A percentile compares a stretch with the other conserved stretches of the same genome.
Conservation (phyloP, 1,284 basidiomycete species). For the Ustilago vetiveriae region DNA sequence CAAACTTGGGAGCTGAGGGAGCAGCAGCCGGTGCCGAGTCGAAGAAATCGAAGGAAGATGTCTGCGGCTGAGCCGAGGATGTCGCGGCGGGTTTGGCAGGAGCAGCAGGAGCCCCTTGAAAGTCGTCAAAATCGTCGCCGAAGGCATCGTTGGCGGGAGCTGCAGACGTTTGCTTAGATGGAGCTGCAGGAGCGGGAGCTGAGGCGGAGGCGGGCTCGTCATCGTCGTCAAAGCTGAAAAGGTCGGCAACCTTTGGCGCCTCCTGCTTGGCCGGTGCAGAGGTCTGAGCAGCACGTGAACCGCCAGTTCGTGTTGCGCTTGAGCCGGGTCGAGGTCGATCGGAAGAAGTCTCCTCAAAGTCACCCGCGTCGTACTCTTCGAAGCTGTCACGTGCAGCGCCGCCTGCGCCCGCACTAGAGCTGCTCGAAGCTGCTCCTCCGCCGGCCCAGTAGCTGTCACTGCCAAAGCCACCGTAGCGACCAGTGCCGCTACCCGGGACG, state of each 20-base stretch:
- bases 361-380: constrained; percentile 97
- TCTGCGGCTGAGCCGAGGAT: constrained; percentile 68
- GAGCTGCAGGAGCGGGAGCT: constrained; percentile 46
- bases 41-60: constrained; percentile 71
- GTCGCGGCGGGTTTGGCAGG: constrained; percentile 73
- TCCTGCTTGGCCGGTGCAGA: constrained; percentile 49
- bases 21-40: constrained; percentile 54
- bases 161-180: constrained; percentile 15
- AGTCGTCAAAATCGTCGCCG: constrained; percentile 62
- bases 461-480: constrained; percentile 84
- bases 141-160: constrained; percentile 35
- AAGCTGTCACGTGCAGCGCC: constrained; percentile 71
- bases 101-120: constrained; percentile 39
- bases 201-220: constrained; percentile 68
- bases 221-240: constrained; percentile 81
- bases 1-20: constrained; percentile 11
- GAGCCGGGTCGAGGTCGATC: constrained; percentile 17
- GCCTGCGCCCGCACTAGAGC: constrained; percentile 71
- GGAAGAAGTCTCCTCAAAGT: constrained; percentile 77
- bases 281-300: constrained; percentile 15
- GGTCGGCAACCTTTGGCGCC: constrained; percentile 71
- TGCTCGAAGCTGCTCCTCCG: constrained; percentile 69
- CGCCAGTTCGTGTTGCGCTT: constrained; percentile 22
- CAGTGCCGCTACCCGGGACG: constrained; percentile 72
- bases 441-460: constrained; percentile 73